Evolutionary conservation across 2,329 filamentous ascomycete species (phyloP).

Genomic region (Myriosclerotinia duriaeana): DNA sequence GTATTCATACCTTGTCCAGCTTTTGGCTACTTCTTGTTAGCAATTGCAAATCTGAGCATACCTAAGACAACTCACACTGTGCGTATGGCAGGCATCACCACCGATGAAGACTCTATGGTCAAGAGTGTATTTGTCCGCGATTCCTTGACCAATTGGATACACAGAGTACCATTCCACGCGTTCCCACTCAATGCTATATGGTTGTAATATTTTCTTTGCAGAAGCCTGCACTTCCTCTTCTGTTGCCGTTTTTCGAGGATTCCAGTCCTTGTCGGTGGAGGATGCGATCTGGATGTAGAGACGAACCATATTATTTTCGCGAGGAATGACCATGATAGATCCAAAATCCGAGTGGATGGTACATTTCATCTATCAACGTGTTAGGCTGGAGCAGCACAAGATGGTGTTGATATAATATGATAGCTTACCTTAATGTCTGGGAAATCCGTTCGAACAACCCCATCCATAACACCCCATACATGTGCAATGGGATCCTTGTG

Average conservation of each 20-base stretch:
- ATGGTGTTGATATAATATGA: slow-evolving; percentile 35
- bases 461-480: slow-evolving; percentile 76
- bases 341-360: slow-evolving; percentile 73
- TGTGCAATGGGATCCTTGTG: slow-evolving; percentile 68
- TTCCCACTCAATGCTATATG: slow-evolving; percentile 67
- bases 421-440: slow-evolving; percentile 73
- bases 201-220: slow-evolving; percentile 63
- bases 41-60: background rate
- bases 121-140: slow-evolving; percentile 65
- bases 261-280: slow-evolving; percentile 60
- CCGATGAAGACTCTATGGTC: slow-evolving; percentile 71
- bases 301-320: slow-evolving; percentile 66
- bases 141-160: slow-evolving; percentile 74
- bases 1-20: slow-evolving; percentile 81
- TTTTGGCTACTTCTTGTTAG: slow-evolving; percentile 54
- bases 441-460: slow-evolving; percentile 70
- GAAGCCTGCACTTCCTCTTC: slow-evolving; percentile 62
- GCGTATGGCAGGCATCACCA: slow-evolving; percentile 77
- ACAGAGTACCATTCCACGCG: slow-evolving; percentile 72
- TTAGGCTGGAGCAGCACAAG: slow-evolving; percentile 47
- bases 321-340: slow-evolving; percentile 77
- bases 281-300: slow-evolving; percentile 68
- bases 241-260: slow-evolving; percentile 62
- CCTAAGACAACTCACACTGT: slow-evolving; percentile 55
- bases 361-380: slow-evolving; percentile 60